Percentiles rank a stretch among this genome's conserved stretches.
phyloP scores from a whole-genome alignment of 75 land plant species.

The Picea glauca region DNA sequence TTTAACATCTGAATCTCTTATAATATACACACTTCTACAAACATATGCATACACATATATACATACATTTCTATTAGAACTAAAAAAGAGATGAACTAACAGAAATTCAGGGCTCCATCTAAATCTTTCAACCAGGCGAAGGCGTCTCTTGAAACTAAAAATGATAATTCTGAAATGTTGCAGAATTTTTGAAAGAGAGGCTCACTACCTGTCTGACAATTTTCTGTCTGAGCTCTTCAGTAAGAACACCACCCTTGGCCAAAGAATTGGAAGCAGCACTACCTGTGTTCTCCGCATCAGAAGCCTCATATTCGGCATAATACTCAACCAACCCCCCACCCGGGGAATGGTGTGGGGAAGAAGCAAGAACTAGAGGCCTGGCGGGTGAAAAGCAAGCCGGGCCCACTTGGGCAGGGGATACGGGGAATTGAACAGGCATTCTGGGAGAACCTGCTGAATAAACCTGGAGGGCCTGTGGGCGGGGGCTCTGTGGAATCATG shows the following conservation, averaged over 20 bases:
- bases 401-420: neutral
- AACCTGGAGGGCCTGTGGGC: neutral
- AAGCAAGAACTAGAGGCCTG: neutral
- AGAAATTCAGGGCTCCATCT: neutral
- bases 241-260: conserved; percentile 4
- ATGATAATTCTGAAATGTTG: too few species aligned
- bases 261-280: neutral
- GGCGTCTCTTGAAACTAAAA: too few species aligned
- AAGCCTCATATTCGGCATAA: neutral
- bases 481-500: neutral
- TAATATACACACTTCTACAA: too few species aligned
- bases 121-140: too few species aligned
- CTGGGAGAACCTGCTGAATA: neutral
- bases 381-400: neutral
- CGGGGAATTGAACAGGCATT: neutral
- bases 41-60: too few species aligned
- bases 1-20: too few species aligned
- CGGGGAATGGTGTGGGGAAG: neutral
- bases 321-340: neutral
- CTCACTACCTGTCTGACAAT: conserved; percentile 9
- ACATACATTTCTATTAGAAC: too few species aligned
- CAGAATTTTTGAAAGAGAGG: neutral
- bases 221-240: conserved; percentile 12
- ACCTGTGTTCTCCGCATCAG: conserved; percentile 1
- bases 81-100: neutral